Percentiles rank a stretch among this genome's conserved stretches.
Conservation (phyloP, 352 stramenopile genomes). For the Phytopythium helicoides region DNA sequence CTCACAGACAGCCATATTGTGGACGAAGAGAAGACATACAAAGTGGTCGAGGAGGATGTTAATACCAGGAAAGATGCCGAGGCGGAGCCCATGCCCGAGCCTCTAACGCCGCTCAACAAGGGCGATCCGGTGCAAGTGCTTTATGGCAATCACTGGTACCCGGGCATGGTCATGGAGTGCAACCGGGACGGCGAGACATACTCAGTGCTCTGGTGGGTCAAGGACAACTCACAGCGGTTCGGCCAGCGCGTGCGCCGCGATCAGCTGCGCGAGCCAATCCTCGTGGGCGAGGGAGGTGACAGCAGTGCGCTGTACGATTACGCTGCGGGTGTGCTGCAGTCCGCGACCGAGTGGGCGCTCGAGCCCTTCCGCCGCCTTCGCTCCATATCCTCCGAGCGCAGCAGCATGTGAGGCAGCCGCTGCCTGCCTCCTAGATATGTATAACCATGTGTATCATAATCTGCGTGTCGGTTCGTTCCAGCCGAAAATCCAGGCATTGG, state of each 20-base stretch:
- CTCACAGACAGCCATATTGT: neutral
- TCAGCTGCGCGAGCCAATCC: constrained; percentile 42
- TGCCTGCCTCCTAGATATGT: no score
- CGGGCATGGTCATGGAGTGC: constrained; percentile 57
- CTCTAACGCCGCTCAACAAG: constrained; percentile 15
- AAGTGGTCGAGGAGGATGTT: no score
- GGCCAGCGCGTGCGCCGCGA: constrained; percentile 45
- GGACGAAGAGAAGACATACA: neutral
- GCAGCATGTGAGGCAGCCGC: neutral
- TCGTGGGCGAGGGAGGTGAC: constrained; percentile 16
- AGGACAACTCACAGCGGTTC: constrained; percentile 77
- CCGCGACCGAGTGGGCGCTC: constrained; percentile 40
- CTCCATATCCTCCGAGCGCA: constrained; percentile 22
- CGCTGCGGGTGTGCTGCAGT: constrained; percentile 47
- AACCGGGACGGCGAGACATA: constrained; percentile 55
- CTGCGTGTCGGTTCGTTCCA: no score
- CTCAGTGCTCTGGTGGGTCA: constrained; percentile 79
- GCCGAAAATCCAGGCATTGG: no score
- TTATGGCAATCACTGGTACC: constrained; percentile 56
- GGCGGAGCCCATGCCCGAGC: neutral
- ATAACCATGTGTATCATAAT: no score
- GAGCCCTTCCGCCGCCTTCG: constrained; percentile 38
- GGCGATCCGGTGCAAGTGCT: constrained; percentile 67
- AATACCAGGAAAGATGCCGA: neutral
- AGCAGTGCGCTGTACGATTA: constrained; percentile 46